Conservation (phyloP, 768 basidiomycete species). For the Gymnopilus dilepis region DNA sequence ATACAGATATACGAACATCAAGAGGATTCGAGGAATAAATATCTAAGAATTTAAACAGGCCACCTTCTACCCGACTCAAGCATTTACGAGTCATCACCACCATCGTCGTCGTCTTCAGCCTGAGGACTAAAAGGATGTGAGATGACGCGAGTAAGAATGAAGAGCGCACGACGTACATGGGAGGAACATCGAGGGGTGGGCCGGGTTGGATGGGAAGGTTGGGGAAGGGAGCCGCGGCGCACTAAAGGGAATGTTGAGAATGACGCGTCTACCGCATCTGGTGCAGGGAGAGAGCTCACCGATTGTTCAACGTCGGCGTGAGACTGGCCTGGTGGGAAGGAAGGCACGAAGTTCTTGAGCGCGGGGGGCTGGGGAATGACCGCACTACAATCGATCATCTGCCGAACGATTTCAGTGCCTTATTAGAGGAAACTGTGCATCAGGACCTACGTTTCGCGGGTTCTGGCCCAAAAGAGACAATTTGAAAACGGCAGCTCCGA, state of each 20-base stretch:
- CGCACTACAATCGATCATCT: slow-evolving; percentile 45
- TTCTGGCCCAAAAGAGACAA: slow-evolving; percentile 48
- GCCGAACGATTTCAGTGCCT: neutral
- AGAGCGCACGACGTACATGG: neutral
- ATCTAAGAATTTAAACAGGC: neutral
- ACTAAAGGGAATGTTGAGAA: neutral
- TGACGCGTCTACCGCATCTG: too few species aligned
- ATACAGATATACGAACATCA: neutral
- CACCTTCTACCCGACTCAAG: neutral
- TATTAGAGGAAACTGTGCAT: neutral
- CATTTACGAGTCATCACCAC: neutral
- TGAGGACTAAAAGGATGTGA: neutral
- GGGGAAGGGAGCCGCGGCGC: slow-evolving; percentile 2
- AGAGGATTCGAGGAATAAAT: neutral
- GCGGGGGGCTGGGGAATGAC: slow-evolving; percentile 4
- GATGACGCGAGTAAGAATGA: neutral
- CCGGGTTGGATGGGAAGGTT: slow-evolving; percentile 1
- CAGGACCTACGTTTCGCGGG: slow-evolving; percentile 8
- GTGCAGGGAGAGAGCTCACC: neutral
- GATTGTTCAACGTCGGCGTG: neutral
- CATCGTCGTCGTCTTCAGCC: neutral
- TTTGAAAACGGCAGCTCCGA: slow-evolving; percentile 48
- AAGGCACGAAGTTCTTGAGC: neutral
- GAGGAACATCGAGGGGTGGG: slow-evolving; percentile 6
- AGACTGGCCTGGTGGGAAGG: slow-evolving; percentile 2